Percentiles rank a stretch among this genome's conserved stretches.
These are phyloP conservation scores for Stemphylium lycopersici DNA, from an alignment of 2,329 filamentous ascomycete genomes.

Conservation along the genomic window DNA sequence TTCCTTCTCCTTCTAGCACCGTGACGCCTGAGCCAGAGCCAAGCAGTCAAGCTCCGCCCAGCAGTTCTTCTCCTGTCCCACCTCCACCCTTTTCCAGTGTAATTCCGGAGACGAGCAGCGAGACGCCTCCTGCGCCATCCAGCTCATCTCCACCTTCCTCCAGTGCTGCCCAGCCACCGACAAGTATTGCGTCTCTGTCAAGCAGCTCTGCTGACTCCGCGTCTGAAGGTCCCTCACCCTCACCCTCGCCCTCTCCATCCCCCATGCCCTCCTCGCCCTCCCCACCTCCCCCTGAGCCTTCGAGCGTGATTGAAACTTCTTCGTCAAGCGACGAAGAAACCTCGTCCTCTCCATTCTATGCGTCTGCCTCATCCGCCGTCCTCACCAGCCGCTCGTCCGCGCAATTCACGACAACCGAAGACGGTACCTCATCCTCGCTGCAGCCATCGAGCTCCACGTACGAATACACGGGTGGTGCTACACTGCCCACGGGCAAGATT, in stretches of 20 bases:
- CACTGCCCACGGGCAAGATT: conserved; percentile 18
- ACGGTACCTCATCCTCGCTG: conserved; percentile 7
- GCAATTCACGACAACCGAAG: conserved; percentile 10
- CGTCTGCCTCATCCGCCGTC: not conserved
- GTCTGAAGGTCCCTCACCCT: conserved; percentile 23
- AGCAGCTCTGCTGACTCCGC: conserved; percentile 31
- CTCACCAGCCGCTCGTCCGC: conserved; percentile 18
- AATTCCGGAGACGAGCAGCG: conserved; percentile 12
- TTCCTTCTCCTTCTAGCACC: conserved; percentile 19
- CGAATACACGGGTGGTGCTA: conserved; percentile 27
- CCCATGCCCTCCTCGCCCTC: conserved; percentile 1
- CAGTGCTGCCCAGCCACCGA: conserved; percentile 1
- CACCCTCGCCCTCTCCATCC: conserved; percentile 7
- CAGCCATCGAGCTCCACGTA: conserved; percentile 11
- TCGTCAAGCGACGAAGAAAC: not conserved
- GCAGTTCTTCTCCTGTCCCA: conserved; percentile 6
- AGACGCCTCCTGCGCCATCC: conserved; percentile 12
- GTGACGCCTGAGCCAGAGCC: conserved; percentile 6
- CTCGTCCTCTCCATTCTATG: not conserved
- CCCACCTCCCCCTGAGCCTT: not conserved
- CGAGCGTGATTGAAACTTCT: not conserved
- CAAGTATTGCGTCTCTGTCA: conserved; percentile 22
- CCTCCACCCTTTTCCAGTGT: conserved; percentile 16
- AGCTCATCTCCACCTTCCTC: conserved; percentile 12
- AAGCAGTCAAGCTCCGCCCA: not conserved